Evolutionary conservation across 1,139 yeast species (phyloP).

Genomic region (Debaryomyces psychrophilus): DNA sequence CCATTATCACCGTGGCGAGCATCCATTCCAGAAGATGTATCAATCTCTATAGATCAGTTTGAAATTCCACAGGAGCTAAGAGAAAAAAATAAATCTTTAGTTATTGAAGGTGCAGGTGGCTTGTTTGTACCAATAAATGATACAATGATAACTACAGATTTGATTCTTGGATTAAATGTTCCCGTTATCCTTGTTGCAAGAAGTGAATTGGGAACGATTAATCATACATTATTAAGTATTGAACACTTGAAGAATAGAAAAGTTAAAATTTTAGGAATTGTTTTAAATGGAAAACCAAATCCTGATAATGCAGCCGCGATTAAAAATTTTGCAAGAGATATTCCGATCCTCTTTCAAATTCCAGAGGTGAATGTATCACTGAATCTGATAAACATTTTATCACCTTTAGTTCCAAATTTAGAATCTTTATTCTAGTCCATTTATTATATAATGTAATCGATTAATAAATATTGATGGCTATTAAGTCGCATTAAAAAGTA

Average conservation of each 20-base stretch:
- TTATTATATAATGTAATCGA: too few species aligned
- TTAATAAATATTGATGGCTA: too few species aligned
- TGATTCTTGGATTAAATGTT: constrained; percentile 22
- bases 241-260: constrained; percentile 22
- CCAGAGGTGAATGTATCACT: constrained; percentile 2
- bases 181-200: constrained; percentile 29
- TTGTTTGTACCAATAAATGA: constrained; percentile 29
- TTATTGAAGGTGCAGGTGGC: constrained; percentile 39
- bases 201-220: constrained; percentile 32
- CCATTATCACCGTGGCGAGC: constrained; percentile 35
- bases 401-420: constrained; percentile 5
- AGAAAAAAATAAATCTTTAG: constrained; percentile 15
- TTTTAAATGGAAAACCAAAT: constrained; percentile 27
- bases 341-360: constrained; percentile 12
- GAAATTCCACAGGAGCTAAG: constrained; percentile 17
- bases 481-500: neutral
- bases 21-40: constrained; percentile 20
- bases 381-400: constrained; percentile 6
- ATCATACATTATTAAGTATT: constrained; percentile 30
- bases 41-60: constrained; percentile 14
- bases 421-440: neutral
- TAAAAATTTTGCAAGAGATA: constrained; percentile 10
- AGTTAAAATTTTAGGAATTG: constrained; percentile 23
- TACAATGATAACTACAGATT: constrained; percentile 24
- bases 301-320: constrained; percentile 24